Evolutionary conservation across 352 stramenopile species (phyloP).

Genomic region (Poterioochromonas sp.): DNA sequence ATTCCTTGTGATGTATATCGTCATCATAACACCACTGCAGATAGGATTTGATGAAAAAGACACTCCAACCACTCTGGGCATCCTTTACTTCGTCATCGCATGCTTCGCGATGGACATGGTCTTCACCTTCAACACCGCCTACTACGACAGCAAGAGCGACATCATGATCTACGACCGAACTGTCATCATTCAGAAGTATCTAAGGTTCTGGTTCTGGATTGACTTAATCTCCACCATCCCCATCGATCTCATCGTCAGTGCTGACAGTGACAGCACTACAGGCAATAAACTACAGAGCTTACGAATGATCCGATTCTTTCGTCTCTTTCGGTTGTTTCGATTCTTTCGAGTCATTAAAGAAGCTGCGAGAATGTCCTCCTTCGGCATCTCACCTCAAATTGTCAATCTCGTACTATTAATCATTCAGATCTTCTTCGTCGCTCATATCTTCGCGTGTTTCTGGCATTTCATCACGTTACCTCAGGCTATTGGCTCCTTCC

Average conservation of each 20-base stretch:
- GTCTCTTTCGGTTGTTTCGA: slow-evolving; percentile 7
- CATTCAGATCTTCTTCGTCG: neutral
- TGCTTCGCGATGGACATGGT: slow-evolving; percentile 5
- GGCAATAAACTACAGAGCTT: neutral
- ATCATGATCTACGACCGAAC: neutral
- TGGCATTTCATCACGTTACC: neutral
- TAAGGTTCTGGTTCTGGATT: slow-evolving; percentile 4
- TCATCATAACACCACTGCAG: neutral
- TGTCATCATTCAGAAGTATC: neutral
- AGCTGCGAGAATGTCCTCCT: neutral
- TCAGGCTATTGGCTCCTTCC: neutral
- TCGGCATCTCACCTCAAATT: neutral
- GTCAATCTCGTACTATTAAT: neutral
- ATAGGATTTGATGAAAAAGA: neutral
- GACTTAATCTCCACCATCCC: slow-evolving; percentile 17
- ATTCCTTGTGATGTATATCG: neutral
- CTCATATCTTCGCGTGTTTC: slow-evolving; percentile 23
- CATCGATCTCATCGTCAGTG: neutral
- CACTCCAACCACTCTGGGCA: no score
- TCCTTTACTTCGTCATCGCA: neutral
- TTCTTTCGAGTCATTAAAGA: neutral
- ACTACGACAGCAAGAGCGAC: neutral
- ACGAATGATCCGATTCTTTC: neutral
- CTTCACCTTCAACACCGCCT: slow-evolving; percentile 20
- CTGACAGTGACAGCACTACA: neutral